A percentile compares a stretch with the other conserved stretches of the same genome.
These are phyloP conservation scores for Pichia cephalocereana DNA, from an alignment of 805 yeast genomes.

Conservation along the genomic window DNA sequence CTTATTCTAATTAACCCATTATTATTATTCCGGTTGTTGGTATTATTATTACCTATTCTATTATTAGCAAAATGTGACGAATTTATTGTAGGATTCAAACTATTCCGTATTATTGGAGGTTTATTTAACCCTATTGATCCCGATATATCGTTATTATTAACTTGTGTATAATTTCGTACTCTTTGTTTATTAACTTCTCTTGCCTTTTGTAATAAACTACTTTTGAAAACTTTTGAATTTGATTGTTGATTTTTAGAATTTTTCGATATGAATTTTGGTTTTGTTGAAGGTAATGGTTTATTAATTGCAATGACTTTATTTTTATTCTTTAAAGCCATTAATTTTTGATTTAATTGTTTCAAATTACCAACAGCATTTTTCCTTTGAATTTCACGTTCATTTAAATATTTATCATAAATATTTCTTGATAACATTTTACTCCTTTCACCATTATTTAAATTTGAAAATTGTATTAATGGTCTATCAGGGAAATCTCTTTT, in stretches of 20 bases:
- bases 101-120: background rate
- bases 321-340: constrained; percentile 32
- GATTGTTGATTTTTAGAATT: constrained; percentile 2
- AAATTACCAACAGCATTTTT: constrained; percentile 36
- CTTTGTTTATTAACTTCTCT: constrained; percentile 19
- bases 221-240: constrained; percentile 13
- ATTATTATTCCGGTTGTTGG: too few species aligned
- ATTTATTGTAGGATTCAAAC: too few species aligned
- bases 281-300: constrained; percentile 18
- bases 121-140: background rate
- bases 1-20: background rate
- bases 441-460: constrained; percentile 12
- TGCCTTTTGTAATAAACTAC: constrained; percentile 25
- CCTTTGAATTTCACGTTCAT: constrained; percentile 35
- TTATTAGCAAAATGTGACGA: background rate
- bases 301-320: constrained; percentile 30
- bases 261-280: background rate
- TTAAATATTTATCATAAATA: constrained; percentile 30
- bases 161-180: constrained; percentile 7
- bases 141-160: background rate
- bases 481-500: constrained; percentile 40
- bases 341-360: constrained; percentile 31
- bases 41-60: too few species aligned
- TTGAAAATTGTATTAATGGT: constrained; percentile 21
- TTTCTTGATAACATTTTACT: constrained; percentile 28